Percentiles rank a stretch among this genome's conserved stretches.
Conservation (phyloP, 2,329 filamentous ascomycete genomes). For the Daldinia eschscholtzii region DNA sequence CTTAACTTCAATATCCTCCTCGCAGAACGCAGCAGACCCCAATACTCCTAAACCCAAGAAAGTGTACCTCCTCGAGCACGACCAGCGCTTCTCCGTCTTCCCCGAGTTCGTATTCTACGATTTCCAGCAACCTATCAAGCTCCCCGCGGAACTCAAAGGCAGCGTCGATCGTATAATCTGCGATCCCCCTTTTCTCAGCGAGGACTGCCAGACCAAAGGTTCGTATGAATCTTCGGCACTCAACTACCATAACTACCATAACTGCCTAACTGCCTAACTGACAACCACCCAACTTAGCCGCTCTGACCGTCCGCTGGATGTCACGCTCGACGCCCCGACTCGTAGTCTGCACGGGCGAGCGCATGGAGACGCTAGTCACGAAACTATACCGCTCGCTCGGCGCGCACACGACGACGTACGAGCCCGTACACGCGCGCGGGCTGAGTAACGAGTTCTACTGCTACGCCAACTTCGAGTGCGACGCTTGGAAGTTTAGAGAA, state of each 20-base stretch:
- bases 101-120: slow-evolving; percentile 82
- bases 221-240: too few relatives aligned
- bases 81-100: slow-evolving; percentile 79
- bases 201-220: slow-evolving; percentile 86
- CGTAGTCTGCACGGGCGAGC: slow-evolving; percentile 82
- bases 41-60: slow-evolving; percentile 64
- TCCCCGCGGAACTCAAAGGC: slow-evolving; percentile 73
- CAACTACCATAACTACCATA: too few relatives aligned
- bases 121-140: slow-evolving; percentile 74
- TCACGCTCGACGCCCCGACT: slow-evolving; percentile 64
- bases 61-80: slow-evolving; percentile 78
- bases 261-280: too few relatives aligned
- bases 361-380: slow-evolving; percentile 74
- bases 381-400: slow-evolving; percentile 77
- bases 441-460: slow-evolving; percentile 85
- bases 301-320: slow-evolving; percentile 81
- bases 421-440: slow-evolving; percentile 76
- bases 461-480: slow-evolving; percentile 81
- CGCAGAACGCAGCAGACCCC: slow-evolving; percentile 40
- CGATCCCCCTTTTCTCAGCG: slow-evolving; percentile 83
- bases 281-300: slow-evolving; percentile 61
- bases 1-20: slow-evolving; percentile 17
- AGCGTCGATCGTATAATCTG: slow-evolving; percentile 76
- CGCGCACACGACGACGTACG: slow-evolving; percentile 74
- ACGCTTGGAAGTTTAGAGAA: slow-evolving; percentile 59